phyloP scores from a whole-genome alignment of 2,329 filamentous ascomycete species.

The Monilinia vaccinii-corymbosi region DNA sequence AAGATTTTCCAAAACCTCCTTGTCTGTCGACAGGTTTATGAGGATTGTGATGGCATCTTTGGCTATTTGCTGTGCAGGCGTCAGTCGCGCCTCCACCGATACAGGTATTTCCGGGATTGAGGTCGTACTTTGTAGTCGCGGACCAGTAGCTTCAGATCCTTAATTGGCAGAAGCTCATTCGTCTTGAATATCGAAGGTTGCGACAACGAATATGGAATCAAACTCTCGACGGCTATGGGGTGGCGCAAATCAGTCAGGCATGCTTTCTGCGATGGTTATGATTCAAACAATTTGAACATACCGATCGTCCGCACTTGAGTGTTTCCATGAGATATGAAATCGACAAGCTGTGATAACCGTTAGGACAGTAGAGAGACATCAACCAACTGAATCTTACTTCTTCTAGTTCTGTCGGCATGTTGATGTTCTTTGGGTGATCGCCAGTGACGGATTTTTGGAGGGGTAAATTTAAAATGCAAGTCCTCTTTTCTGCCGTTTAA shows the following conservation, averaged over 20 bases:
- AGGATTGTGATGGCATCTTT: constrained; percentile 87
- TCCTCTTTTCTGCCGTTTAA: not conserved
- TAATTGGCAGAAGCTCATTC: constrained; percentile 67
- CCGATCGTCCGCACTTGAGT: constrained; percentile 79
- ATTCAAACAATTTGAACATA: constrained; percentile 31
- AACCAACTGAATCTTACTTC: constrained; percentile 43
- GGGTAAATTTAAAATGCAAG: not conserved
- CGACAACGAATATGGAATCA: constrained; percentile 70
- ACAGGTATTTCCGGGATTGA: not conserved
- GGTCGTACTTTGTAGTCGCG: constrained; percentile 68
- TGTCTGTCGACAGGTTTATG: constrained; percentile 73
- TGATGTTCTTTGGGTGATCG: constrained; percentile 6
- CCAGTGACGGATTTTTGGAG: constrained; percentile 1
- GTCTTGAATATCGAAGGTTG: constrained; percentile 78
- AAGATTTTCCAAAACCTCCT: constrained; percentile 62
- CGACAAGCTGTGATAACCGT: constrained; percentile 57
- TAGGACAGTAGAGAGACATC: not conserved
- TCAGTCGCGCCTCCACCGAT: constrained; percentile 11
- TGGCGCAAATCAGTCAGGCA: constrained; percentile 21
- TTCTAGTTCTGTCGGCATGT: constrained; percentile 68
- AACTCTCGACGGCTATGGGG: constrained; percentile 63
- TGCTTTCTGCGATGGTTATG: not conserved
- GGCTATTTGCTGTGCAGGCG: constrained; percentile 60
- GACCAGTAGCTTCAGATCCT: constrained; percentile 78
- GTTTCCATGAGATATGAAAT: constrained; percentile 87